A percentile compares a stretch with the other conserved stretches of the same genome.
Evolutionary conservation across 2,329 filamentous ascomycete genomes (phyloP).

Genomic region (Monilinia vaccinii-corymbosi): DNA sequence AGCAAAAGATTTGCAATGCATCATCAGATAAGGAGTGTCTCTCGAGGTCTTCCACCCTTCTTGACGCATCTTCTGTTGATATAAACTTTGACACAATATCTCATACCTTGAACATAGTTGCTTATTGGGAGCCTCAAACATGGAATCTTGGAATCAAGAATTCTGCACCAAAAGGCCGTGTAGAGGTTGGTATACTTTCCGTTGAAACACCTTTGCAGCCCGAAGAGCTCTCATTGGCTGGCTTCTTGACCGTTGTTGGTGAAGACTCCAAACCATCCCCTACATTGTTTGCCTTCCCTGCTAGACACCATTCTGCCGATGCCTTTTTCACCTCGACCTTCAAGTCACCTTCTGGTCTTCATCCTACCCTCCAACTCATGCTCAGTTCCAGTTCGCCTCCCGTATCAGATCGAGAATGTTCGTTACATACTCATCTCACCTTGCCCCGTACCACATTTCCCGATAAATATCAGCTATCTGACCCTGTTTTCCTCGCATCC

Average conservation of each 20-base stretch:
- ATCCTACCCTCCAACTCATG: slow-evolving; percentile 66
- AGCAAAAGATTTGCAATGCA: slow-evolving; percentile 41
- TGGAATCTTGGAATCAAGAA: slow-evolving; percentile 23
- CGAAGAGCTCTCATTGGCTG: slow-evolving; percentile 70
- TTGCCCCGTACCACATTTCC: slow-evolving; percentile 75
- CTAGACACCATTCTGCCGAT: slow-evolving; percentile 57
- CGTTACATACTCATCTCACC: slow-evolving; percentile 71
- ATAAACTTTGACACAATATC: slow-evolving; percentile 67
- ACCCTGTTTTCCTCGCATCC: slow-evolving; percentile 67
- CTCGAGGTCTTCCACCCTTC: slow-evolving; percentile 37
- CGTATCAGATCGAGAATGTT: slow-evolving; percentile 49
- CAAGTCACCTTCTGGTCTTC: slow-evolving; percentile 65
- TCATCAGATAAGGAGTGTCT: slow-evolving; percentile 40
- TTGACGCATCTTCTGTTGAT: slow-evolving; percentile 57
- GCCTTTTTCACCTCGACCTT: slow-evolving; percentile 56
- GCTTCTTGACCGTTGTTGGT: slow-evolving; percentile 69
- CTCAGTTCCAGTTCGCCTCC: slow-evolving; percentile 46
- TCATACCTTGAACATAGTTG: slow-evolving; percentile 54
- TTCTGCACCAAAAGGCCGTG: slow-evolving; percentile 38
- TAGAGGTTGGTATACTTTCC: slow-evolving; percentile 75
- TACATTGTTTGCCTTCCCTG: slow-evolving; percentile 75
- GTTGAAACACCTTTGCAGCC: slow-evolving; percentile 54
- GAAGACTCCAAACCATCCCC: slow-evolving; percentile 63
- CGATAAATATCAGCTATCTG: slow-evolving; percentile 77
- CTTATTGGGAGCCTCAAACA: slow-evolving; percentile 46